phyloP scores from a whole-genome alignment of 768 basidiomycete genomes.

The Pulveroboletus ravenelii region DNA sequence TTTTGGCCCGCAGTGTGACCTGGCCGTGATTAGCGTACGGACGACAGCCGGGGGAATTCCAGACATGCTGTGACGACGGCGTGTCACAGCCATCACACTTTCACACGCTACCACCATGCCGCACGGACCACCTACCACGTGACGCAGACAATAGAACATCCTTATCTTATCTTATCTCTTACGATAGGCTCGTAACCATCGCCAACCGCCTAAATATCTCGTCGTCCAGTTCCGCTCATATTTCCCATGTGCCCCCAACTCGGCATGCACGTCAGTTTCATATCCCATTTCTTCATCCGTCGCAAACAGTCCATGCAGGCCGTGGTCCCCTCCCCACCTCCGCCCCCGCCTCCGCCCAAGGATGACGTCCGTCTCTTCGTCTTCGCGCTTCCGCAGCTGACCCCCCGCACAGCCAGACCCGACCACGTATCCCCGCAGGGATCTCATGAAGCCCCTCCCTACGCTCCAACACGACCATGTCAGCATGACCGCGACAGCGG shows the following conservation, averaged over 20 bases:
- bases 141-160: neutral
- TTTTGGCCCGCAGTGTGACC: conserved; percentile 34
- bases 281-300: conserved; percentile 12
- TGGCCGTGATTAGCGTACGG: conserved; percentile 34
- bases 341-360: conserved; percentile 24
- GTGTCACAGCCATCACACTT: conserved; percentile 26
- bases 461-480: conserved; percentile 10
- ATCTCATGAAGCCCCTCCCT: conserved; percentile 22
- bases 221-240: neutral
- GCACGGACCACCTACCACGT: conserved; percentile 26
- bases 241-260: conserved; percentile 12
- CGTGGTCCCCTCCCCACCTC: conserved; percentile 3
- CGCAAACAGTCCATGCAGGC: conserved; percentile 14
- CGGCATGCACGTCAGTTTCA: conserved; percentile 6
- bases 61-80: conserved; percentile 28
- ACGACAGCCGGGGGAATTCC: conserved; percentile 35
- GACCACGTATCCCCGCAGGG: neutral
- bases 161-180: conserved; percentile 21
- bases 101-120: conserved; percentile 20
- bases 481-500: neutral
- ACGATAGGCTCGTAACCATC: conserved; percentile 10
- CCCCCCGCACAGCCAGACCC: neutral
- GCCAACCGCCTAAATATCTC: neutral
- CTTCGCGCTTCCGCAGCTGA: neutral
- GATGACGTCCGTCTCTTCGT: neutral